Evolutionary conservation across 768 basidiomycete genomes (phyloP).

Genomic region (Trametes gibbosa): DNA sequence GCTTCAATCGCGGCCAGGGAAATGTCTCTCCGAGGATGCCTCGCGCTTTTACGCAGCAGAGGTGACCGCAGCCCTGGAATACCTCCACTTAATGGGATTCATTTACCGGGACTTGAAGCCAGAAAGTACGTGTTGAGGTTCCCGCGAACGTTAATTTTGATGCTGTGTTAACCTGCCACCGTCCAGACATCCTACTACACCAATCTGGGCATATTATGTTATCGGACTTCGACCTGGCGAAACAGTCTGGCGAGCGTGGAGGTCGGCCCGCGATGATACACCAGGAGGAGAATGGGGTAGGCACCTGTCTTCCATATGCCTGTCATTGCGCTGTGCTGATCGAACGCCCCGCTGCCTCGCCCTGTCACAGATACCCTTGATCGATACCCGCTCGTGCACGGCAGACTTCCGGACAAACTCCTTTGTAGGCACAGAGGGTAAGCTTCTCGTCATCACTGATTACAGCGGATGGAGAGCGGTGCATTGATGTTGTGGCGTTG

Average conservation of each 20-base stretch:
- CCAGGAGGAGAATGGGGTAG: slow-evolving; percentile 84
- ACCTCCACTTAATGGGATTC: slow-evolving; percentile 98
- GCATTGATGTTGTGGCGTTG: slow-evolving; percentile 20
- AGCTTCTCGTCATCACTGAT: slow-evolving; percentile 14
- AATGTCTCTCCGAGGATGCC: slow-evolving; percentile 93
- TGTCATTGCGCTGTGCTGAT: slow-evolving; percentile 14
- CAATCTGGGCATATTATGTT: slow-evolving; percentile 99
- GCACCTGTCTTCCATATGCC: slow-evolving; percentile 31
- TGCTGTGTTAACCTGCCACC: slow-evolving; percentile 17
- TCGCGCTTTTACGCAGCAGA: slow-evolving; percentile 98
- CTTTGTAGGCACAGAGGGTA: slow-evolving; percentile 98
- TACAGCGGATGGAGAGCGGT: slow-evolving; percentile 8
- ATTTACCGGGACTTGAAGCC: slow-evolving; percentile 99
- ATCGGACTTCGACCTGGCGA: slow-evolving; percentile 98
- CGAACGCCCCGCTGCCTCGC: not conserved
- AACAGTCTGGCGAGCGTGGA: slow-evolving; percentile 85
- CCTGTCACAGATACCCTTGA: slow-evolving; percentile 69
- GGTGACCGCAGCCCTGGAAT: slow-evolving; percentile 96
- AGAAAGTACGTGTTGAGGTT: slow-evolving; percentile 74
- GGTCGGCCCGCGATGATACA: slow-evolving; percentile 87
- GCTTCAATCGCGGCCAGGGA: slow-evolving; percentile 92
- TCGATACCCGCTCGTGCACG: slow-evolving; percentile 97
- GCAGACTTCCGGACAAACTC: slow-evolving; percentile 98
- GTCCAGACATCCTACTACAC: slow-evolving; percentile 90
- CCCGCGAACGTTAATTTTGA: slow-evolving; percentile 12